Percentiles rank a stretch among this genome's conserved stretches.
These are phyloP conservation scores for Erythrobasidium hasegawianum DNA, from an alignment of 1,284 basidiomycete species.

Conservation along the genomic window DNA sequence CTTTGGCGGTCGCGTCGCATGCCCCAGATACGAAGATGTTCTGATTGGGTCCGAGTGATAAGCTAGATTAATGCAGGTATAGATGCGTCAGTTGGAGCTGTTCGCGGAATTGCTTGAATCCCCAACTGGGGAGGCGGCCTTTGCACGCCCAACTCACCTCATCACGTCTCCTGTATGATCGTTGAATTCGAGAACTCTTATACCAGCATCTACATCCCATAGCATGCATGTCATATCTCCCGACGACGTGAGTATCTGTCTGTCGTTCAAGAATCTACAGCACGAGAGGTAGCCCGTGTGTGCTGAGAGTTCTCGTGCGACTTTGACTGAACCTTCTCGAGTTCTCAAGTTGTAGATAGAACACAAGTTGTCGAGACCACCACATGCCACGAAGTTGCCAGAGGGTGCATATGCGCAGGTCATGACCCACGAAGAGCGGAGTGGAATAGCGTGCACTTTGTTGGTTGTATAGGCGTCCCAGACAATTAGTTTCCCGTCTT, in stretches of 20 bases:
- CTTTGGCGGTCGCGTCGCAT: conserved; percentile 94
- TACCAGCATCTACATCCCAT: conserved; percentile 97
- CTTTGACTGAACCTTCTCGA: conserved; percentile 58
- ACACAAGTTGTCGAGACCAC: conserved; percentile 98
- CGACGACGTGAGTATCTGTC: conserved; percentile 94
- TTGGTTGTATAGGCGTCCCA: conserved; percentile 99
- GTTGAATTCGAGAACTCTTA: conserved; percentile 91
- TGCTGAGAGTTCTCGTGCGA: conserved; percentile 79
- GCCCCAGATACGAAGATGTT: conserved; percentile 98
- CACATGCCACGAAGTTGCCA: conserved; percentile 94
- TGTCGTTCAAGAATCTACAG: conserved; percentile 96
- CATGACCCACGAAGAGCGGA: conserved; percentile 99
- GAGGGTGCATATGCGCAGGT: conserved; percentile 97
- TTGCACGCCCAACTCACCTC: conserved; percentile 61
- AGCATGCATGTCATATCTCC: conserved; percentile 99
- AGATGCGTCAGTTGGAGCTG: conserved; percentile 30
- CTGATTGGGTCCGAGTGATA: conserved; percentile 89
- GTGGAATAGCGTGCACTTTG: conserved; percentile 97
- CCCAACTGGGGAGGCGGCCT: conserved; percentile 4
- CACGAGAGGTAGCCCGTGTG: conserved; percentile 97
- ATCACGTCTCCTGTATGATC: conserved; percentile 99
- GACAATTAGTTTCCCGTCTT: conserved; percentile 98
- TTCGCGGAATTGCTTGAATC: conserved; percentile 32
- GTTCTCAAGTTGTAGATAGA: conserved; percentile 91
- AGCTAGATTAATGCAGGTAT: conserved; percentile 54